Evolutionary conservation across 352 stramenopile species (phyloP).

Genomic region (Aphanomyces stellatus): DNA sequence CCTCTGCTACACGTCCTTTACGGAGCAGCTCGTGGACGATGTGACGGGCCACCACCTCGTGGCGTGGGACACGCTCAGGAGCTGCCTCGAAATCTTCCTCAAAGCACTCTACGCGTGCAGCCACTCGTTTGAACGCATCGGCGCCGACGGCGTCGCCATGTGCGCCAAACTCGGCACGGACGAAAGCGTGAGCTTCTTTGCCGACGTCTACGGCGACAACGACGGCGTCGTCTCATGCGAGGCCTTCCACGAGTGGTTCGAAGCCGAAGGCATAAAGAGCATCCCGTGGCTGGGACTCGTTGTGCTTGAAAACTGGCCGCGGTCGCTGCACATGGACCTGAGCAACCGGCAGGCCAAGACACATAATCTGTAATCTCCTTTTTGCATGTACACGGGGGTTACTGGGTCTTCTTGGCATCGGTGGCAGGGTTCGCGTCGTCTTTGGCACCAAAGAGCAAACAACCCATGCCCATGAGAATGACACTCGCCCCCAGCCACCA

Average conservation of each 20-base stretch:
- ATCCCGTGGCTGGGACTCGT: slow-evolving; percentile 74
- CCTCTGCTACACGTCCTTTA: slow-evolving; percentile 13
- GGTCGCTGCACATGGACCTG: background rate
- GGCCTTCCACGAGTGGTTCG: slow-evolving; percentile 72
- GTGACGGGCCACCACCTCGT: slow-evolving; percentile 3
- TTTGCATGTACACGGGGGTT: background rate
- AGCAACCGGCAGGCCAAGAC: background rate
- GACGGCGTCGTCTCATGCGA: slow-evolving; percentile 32
- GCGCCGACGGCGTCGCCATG: background rate
- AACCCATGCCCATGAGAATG: slow-evolving; percentile 59
- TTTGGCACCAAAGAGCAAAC: slow-evolving; percentile 56
- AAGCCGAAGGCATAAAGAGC: slow-evolving; percentile 46
- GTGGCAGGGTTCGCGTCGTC: background rate
- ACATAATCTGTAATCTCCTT: background rate
- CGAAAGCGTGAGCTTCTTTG: slow-evolving; percentile 17
- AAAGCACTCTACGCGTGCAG: slow-evolving; percentile 9
- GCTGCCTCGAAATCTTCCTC: slow-evolving; percentile 12
- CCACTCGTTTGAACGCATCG: background rate
- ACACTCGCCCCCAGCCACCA: slow-evolving; percentile 70
- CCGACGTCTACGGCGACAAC: background rate
- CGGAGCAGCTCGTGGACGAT: background rate
- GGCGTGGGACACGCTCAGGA: background rate
- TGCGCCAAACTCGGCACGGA: background rate
- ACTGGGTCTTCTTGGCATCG: background rate
- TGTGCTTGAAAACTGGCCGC: slow-evolving; percentile 68